These are phyloP conservation scores for Xanthoparmelia taractica DNA, from an alignment of 495 filamentous ascomycete species.

Conservation along the genomic window DNA sequence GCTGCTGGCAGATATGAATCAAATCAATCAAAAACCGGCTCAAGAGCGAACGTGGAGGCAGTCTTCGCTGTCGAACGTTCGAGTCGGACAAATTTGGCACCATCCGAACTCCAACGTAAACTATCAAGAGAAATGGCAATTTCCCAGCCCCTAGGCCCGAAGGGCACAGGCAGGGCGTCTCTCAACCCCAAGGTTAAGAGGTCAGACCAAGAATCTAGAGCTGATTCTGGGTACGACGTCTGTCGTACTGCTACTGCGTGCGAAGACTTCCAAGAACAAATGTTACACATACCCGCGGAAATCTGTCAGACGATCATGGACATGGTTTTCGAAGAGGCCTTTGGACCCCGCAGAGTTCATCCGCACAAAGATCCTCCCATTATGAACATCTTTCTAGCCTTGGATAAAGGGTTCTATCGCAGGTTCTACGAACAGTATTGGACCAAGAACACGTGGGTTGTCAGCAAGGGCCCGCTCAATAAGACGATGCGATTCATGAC, in stretches of 20 bases:
- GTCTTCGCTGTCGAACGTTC: not conserved
- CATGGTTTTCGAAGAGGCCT: constrained; percentile 12
- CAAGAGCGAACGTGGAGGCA: not conserved
- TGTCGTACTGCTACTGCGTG: not conserved
- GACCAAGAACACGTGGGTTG: constrained; percentile 14
- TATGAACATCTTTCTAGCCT: constrained; percentile 8
- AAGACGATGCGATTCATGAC: constrained; percentile 18
- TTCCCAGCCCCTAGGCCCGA: not conserved
- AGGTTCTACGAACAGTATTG: constrained; percentile 8
- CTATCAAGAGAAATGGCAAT: not conserved
- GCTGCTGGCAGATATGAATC: not conserved
- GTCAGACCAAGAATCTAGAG: not conserved
- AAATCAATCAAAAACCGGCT: not conserved
- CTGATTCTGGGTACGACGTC: not conserved
- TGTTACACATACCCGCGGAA: constrained; percentile 3
- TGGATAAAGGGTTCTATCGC: constrained; percentile 1
- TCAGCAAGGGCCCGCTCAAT: constrained; percentile 11
- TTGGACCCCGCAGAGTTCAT: constrained; percentile 11
- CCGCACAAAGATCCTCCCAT: constrained; percentile 7
- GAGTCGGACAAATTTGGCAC: not conserved
- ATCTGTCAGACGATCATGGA: constrained; percentile 17
- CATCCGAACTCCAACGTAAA: not conserved
- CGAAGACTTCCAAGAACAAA: not conserved
- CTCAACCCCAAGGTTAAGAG: not conserved
- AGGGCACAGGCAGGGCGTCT: not conserved